Evolutionary conservation across 139 green algal genomes (phyloP), one percentile per base, ranked within the genome.

Genomic region (Microglena sp.): DNA sequence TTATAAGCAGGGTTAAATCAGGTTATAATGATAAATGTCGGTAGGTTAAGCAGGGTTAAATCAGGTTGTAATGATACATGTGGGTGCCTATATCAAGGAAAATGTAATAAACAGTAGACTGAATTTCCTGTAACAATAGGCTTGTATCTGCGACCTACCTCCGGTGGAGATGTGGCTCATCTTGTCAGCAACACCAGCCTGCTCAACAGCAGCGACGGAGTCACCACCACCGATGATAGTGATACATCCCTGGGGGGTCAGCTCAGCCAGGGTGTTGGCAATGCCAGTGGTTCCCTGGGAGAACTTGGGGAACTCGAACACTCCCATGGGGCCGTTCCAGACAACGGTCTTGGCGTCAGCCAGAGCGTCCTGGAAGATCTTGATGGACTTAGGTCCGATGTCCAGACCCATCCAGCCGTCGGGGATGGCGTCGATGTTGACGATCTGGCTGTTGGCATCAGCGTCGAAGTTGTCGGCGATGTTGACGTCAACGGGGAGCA

Each of bases 391-490:
- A 8, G 93, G 91, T 62, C 94, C 94, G 57, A 97, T 92, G 70
- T 99, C 94, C 62, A 98, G 84, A 66, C 94, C 94, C 92, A 98
- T 98, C 91, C 94, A 98, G 78, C 91, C 94, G 26, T 98, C 94
- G 59, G 92, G 86, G 71, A 98, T 98, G 43, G 69, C 82, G 26
- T 87, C 71, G 5, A 86, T 84, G 33, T 76, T 30, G 33, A 94
- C 86, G 36, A 55, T 68, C 73, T 75, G 73, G 5, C 73, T 84
- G 68, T 96, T 89, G 64, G 94, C 94, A 60, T 97, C 82, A 15
- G 83, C 64, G 45, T 81, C 87, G 70, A 99, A 99, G 78, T 95
- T 95, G 86, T 99, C 91, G 32, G 94, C 94, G 1, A 96, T 62
- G 34, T 95, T 78, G 26, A 99, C 91, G 67, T 99, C 94, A 24